phyloP scores from a whole-genome alignment of 1,284 basidiomycete species.

The Gomphus bonarii region DNA sequence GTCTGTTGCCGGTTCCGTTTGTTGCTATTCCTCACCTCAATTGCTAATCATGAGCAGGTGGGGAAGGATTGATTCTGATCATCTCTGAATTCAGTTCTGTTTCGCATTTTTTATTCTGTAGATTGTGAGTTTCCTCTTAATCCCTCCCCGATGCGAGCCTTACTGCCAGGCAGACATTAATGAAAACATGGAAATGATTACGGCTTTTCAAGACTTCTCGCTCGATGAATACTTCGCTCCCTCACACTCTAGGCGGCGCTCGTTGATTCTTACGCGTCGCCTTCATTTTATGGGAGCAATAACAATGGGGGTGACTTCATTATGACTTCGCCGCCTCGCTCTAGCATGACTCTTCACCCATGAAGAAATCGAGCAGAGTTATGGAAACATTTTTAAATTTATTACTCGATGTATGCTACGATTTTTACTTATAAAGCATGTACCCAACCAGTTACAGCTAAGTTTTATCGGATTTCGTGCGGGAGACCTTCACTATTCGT shows the following conservation, averaged over 20 bases:
- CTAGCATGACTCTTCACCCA: background rate
- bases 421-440: background rate
- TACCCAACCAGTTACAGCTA: background rate
- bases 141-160: background rate
- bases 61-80: too few relatives aligned
- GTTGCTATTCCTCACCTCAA: too few relatives aligned
- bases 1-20: too few relatives aligned
- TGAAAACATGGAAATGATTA: background rate
- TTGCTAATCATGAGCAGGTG: too few relatives aligned
- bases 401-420: background rate
- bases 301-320: slow-evolving; percentile 22
- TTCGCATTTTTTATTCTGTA: background rate
- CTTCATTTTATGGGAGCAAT: slow-evolving; percentile 86
- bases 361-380: background rate
- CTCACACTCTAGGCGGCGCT: slow-evolving; percentile 84
- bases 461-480: background rate
- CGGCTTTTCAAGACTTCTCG: background rate
- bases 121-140: background rate
- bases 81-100: background rate
- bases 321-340: background rate
- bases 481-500: background rate
- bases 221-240: slow-evolving; percentile 39
- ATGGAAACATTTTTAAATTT: background rate
- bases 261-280: slow-evolving; percentile 47
- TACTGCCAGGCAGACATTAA: background rate